Conservation (phyloP, 805 yeast species). For the Candida railenensis region DNA sequence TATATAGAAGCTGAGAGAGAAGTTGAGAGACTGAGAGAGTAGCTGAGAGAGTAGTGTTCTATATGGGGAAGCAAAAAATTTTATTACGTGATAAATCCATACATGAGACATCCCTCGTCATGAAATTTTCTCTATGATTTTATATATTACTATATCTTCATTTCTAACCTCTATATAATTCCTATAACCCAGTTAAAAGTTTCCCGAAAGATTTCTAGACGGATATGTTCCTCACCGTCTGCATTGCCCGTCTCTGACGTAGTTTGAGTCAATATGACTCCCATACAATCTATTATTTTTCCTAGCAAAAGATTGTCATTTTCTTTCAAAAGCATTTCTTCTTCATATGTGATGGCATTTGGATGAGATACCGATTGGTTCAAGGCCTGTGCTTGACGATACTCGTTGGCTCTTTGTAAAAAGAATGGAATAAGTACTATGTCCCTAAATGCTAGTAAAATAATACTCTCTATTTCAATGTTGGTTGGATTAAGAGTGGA, state of each 20-base stretch:
- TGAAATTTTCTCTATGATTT: too few relatives aligned
- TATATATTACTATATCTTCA: too few relatives aligned
- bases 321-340: conserved; percentile 1
- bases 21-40: too few relatives aligned
- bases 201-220: conserved; percentile 15
- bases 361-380: neutral
- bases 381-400: neutral
- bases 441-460: conserved; percentile 28
- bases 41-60: too few relatives aligned
- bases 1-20: too few relatives aligned
- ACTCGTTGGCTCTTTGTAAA: conserved; percentile 13
- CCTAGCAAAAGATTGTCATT: conserved; percentile 5
- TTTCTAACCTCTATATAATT: neutral
- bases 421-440: conserved; percentile 25
- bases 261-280: conserved; percentile 16
- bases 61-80: too few relatives aligned
- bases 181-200: conserved; percentile 21
- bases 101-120: too few relatives aligned
- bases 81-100: too few relatives aligned
- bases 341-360: neutral
- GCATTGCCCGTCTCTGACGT: conserved; percentile 14
- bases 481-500: neutral
- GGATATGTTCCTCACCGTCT: conserved; percentile 20
- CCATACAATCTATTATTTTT: conserved; percentile 19
- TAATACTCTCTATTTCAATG: conserved; percentile 25